Conservation (phyloP, 441 rosid genomes). For the Pelargonium australe region DNA sequence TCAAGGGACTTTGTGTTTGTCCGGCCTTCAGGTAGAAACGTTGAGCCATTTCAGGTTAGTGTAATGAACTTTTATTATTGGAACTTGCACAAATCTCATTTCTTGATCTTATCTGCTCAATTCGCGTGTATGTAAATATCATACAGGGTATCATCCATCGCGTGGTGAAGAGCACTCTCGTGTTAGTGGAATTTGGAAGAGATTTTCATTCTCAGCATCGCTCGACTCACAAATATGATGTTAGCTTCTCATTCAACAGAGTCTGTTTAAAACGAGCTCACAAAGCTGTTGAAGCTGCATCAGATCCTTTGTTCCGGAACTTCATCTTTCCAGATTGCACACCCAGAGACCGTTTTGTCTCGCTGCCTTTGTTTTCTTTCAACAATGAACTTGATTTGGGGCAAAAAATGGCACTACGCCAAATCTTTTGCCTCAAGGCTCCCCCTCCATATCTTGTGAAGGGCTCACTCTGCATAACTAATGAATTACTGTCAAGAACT, state of each 20-base stretch:
- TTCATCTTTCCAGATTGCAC: conserved; percentile 30
- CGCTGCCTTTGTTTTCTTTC: not conserved
- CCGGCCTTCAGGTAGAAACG: conserved; percentile 18
- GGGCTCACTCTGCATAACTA: conserved; percentile 23
- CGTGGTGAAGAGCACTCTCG: conserved; percentile 21
- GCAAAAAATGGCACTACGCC: conserved; percentile 18
- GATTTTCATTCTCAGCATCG: conserved; percentile 32
- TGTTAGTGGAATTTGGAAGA: conserved; percentile 36
- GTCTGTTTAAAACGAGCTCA: conserved; percentile 40
- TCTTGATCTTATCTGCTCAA: not conserved
- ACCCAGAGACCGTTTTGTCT: not conserved
- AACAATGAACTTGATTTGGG: conserved; percentile 11
- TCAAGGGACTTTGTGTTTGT: conserved; percentile 42
- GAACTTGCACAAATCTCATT: not conserved
- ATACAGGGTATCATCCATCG: conserved; percentile 34
- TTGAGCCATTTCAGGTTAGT: conserved; percentile 29
- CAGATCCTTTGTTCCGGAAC: conserved; percentile 21
- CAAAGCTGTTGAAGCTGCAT: conserved; percentile 34
- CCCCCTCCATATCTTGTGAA: conserved; percentile 33
- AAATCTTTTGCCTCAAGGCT: conserved; percentile 23
- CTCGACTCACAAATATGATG: conserved; percentile 24
- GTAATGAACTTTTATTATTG: conserved; percentile 1
- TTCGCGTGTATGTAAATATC: conserved; percentile 4
- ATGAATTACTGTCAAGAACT: conserved; percentile 16
- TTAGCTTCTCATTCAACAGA: conserved; percentile 40